Evolutionary conservation across 23 red algal genomes (phyloP), one percentile per base, ranked within the genome.

Genomic region (Gracilaria caudata): DNA sequence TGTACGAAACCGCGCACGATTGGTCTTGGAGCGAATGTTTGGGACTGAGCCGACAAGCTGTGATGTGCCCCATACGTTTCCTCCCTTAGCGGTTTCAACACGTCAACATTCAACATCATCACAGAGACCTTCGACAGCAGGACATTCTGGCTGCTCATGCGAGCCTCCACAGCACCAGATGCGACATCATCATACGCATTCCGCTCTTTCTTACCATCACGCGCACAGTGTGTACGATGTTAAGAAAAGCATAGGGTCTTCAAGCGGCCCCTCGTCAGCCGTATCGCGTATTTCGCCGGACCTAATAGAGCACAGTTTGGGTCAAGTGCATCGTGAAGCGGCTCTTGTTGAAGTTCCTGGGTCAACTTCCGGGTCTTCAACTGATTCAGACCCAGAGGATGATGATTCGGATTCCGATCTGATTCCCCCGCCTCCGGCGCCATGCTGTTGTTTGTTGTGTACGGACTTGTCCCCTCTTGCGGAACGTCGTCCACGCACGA

Each of bases 331-430:
- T 37, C 68, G 40, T 17, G 84, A 88, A 11, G 44, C 61, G 3
- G 68, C 73, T 61, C 40, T 88, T 37, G 57, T 88, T 35, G 84
- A 88, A 39, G 70, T 78, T 6, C 65, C 16, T 26, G 84, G 84
- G 4, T 94, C 92, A 1, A 59, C 83, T 0, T 94, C 90, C 0
- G 90, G 79, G 9, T 93, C 90, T 17, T 93, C 90, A 13, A 80
- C 90, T 65, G 90, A 93, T 55, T 86, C 90, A 5, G 90, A 93
- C 29, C 90, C 79, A 57, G 92, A 90, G 16, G 92, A 94, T 38
- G 92, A 94, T 35, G 92, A 94, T 80, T 89, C 84, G 28, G 92
- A 94, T 53, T 78, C 78, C 4, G 92, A 94, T 72, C 60, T 94
- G 21, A 80, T 90, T 47, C 84, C 86, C 25, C 86, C 82, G 19